phyloP scores from a whole-genome alignment of 352 stramenopile genomes.

The Pythium aquatile region DNA sequence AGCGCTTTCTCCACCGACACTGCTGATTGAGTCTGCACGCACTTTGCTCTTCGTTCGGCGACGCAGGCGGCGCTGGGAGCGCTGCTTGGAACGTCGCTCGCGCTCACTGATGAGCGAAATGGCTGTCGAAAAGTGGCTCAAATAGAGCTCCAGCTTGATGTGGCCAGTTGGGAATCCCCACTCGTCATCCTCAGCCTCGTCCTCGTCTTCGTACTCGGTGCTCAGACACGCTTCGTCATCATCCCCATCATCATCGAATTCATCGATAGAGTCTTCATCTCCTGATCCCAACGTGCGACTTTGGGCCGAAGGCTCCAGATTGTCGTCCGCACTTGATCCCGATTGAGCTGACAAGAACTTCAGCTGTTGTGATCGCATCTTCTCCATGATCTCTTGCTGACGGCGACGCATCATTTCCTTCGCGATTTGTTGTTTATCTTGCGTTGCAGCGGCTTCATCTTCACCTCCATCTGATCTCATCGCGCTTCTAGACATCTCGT shows the following conservation, averaged over 20 bases:
- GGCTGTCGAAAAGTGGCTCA: constrained; percentile 63
- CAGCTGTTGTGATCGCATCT: constrained; percentile 72
- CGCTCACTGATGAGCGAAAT: constrained; percentile 55
- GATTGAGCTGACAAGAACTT: constrained; percentile 61
- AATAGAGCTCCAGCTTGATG: constrained; percentile 60
- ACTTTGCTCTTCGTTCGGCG: constrained; percentile 29
- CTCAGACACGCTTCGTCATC: constrained; percentile 31
- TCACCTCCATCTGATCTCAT: not conserved
- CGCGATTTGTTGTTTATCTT: constrained; percentile 30
- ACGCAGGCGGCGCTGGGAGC: constrained; percentile 31
- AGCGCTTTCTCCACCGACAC: not conserved
- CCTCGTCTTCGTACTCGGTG: constrained; percentile 51
- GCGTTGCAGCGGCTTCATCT: not conserved
- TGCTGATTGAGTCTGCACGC: constrained; percentile 18
- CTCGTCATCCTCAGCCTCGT: constrained; percentile 68
- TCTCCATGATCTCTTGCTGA: constrained; percentile 69
- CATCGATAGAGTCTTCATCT: constrained; percentile 38
- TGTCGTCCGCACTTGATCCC: constrained; percentile 23
- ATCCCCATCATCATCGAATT: constrained; percentile 21
- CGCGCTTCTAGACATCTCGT: not conserved
- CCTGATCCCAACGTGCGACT: constrained; percentile 21
- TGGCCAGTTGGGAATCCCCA: constrained; percentile 81
- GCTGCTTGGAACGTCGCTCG: constrained; percentile 26
- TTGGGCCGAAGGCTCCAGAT: constrained; percentile 8
- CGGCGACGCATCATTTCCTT: constrained; percentile 62